These are phyloP conservation scores for Ehretia macrophylla DNA, from an alignment of 257 asterid genomes.

Conservation along the genomic window DNA sequence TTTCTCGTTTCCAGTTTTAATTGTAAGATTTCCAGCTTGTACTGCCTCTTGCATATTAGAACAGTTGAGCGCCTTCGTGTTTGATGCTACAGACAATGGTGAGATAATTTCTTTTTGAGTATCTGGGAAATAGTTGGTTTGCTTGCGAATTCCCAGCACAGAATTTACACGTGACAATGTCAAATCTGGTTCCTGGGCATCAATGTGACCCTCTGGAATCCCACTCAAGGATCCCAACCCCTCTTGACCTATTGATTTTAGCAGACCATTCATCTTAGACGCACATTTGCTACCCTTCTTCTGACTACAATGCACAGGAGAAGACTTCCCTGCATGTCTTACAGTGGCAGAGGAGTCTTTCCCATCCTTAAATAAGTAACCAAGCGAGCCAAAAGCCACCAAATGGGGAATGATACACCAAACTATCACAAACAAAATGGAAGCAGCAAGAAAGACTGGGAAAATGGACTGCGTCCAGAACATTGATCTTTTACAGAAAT, in stretches of 20 bases:
- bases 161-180: conserved; percentile 3
- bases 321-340: conserved; percentile 22
- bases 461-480: conserved; percentile 44
- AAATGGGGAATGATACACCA: conserved; percentile 35
- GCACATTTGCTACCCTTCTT: conserved; percentile 19
- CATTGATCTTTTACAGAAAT: conserved; percentile 54
- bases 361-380: conserved; percentile 33
- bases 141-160: conserved; percentile 19
- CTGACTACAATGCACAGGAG: conserved; percentile 15
- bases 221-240: conserved; percentile 27
- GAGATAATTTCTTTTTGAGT: conserved; percentile 14
- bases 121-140: conserved; percentile 19
- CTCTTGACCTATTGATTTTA: conserved; percentile 34
- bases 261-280: conserved; percentile 26
- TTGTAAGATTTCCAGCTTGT: conserved; percentile 39
- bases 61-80: conserved; percentile 25
- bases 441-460: conserved; percentile 36
- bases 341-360: conserved; percentile 23
- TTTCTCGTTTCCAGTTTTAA: conserved; percentile 64
- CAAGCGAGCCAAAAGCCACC: conserved; percentile 24
- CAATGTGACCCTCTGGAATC: conserved; percentile 19
- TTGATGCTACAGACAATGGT: conserved; percentile 11
- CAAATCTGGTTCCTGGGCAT: conserved; percentile 16
- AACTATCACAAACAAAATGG: conserved; percentile 36
- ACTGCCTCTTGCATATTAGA: conserved; percentile 29